phyloP scores from a whole-genome alignment of 164 flowering plant species.

The Magnolia officinalis region DNA sequence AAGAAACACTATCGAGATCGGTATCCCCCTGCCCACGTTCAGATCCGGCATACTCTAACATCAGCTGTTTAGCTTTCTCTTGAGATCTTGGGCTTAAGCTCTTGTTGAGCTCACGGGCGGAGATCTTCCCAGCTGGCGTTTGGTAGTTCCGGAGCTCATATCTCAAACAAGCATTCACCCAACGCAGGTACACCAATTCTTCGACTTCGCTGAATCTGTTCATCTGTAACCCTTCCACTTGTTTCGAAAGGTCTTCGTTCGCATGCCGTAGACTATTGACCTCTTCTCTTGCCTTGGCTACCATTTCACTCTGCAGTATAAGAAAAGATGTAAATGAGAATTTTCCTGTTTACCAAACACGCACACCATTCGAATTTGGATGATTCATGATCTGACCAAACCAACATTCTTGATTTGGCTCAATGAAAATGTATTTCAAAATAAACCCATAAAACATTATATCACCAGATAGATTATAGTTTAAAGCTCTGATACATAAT shows the following conservation, averaged over 20 bases:
- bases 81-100: slow-evolving; percentile 85
- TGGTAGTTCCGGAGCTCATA: slow-evolving; percentile 86
- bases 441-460: not conserved
- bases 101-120: slow-evolving; percentile 93
- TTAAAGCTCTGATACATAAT: not conserved
- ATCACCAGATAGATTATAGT: not conserved
- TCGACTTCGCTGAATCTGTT: slow-evolving; percentile 96
- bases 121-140: slow-evolving; percentile 66
- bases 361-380: not conserved
- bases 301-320: slow-evolving; percentile 68
- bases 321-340: not conserved
- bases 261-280: slow-evolving; percentile 60
- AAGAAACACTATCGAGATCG: slow-evolving; percentile 77
- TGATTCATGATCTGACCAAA: not conserved
- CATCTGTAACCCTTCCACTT: slow-evolving; percentile 97
- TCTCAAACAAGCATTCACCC: slow-evolving; percentile 97
- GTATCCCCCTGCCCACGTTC: slow-evolving; percentile 96
- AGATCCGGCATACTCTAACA: slow-evolving; percentile 93
- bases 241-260: slow-evolving; percentile 84
- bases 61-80: slow-evolving; percentile 79
- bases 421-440: not conserved
- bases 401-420: not conserved
- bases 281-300: slow-evolving; percentile 72
- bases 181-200: slow-evolving; percentile 93
- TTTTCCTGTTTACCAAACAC: not conserved